Base-by-base conservation (phyloP, 2,329 filamentous ascomycete species). In the Chaetomium globosum region DNA sequence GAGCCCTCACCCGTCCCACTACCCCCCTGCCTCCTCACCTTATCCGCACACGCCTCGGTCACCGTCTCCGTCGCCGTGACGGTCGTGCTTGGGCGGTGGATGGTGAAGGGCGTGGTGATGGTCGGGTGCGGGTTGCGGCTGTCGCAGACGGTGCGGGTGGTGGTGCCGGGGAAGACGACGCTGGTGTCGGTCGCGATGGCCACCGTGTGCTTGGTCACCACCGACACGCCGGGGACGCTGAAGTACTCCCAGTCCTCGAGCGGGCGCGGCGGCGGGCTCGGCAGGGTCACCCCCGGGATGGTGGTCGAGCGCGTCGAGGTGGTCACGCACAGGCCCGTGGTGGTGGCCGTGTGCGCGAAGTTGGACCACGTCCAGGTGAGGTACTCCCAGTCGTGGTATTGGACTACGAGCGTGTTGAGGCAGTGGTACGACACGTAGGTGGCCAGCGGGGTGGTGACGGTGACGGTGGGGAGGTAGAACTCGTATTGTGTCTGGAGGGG, bases 161-260 rank as follows among this genome's bases (percentile, higher is more conserved):
- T 43, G 6, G 53, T 56, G 3, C 51, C 60, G 4, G 21, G 9
- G 33, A 56, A 6, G 9, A 16, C 23, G 23, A 21, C 23, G 23
- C 23, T 51, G 8, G n/a, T 26, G 51, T 63, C 63, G 23, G 57
- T 56, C 28, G 23, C 49, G n/a, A 67, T 55, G 16, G 46, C 63
- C 2, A 65, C 57, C 16, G 60, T 59, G 39, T 65, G 28, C 31
- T 68, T 68, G 13, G 66, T 68, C 21, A 43, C 63, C 6, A 64
- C 12, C 9, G 60, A 59, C 52, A n/a, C 21, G 4, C 28, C 57
- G 49, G 16, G 33, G 6, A 23, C 23, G 51, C 43, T 57, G 43
- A 68, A 64, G 43, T 64, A 68, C 49, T 68, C 64, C 66, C 66
- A 68, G 54, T 68, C 66, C 21, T 57, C 46, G 5, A 67, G 46